phyloP scores from a whole-genome alignment of 768 basidiomycete genomes.

The Hypsizygus marmoreus region DNA sequence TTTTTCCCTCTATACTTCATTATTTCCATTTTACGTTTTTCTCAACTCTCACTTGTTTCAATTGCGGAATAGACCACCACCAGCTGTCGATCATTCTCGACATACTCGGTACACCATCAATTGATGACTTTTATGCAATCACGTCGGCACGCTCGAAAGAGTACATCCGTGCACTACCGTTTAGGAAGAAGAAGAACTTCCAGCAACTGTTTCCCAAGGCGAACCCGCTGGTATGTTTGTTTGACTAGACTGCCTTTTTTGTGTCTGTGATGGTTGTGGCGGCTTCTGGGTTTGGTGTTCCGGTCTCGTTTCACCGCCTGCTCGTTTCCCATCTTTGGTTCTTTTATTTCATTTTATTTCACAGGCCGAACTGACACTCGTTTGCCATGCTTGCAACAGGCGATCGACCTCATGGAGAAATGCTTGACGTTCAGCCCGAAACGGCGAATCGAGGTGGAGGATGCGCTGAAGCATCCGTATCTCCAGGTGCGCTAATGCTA shows the following conservation, averaged over 20 bases:
- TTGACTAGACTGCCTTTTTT: conserved; percentile 13
- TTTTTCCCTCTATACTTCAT: conserved; percentile 8
- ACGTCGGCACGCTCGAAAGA: conserved; percentile 77
- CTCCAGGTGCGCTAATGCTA: conserved; percentile 55
- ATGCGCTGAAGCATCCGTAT: conserved; percentile 89
- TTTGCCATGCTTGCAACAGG: conserved; percentile 37
- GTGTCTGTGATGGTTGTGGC: background rate
- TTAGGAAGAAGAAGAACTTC: conserved; percentile 79
- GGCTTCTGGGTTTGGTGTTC: too few species aligned
- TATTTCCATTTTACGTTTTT: background rate
- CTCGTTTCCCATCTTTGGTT: background rate
- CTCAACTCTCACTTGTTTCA: conserved; percentile 1
- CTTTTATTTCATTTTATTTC: too few species aligned
- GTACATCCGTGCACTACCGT: conserved; percentile 87
- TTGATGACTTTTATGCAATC: conserved; percentile 96
- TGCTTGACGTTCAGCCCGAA: conserved; percentile 86
- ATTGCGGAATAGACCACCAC: conserved; percentile 70
- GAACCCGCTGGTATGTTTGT: conserved; percentile 56
- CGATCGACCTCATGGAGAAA: conserved; percentile 77
- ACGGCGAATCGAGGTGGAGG: conserved; percentile 83
- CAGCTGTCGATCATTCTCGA: conserved; percentile 92
- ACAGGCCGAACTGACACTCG: background rate
- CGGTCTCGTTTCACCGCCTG: background rate
- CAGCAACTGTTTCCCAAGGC: conserved; percentile 72
- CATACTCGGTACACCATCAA: conserved; percentile 86